Base-by-base conservation (phyloP, 2,329 filamentous ascomycete species). In the Exophiala viscosa region DNA sequence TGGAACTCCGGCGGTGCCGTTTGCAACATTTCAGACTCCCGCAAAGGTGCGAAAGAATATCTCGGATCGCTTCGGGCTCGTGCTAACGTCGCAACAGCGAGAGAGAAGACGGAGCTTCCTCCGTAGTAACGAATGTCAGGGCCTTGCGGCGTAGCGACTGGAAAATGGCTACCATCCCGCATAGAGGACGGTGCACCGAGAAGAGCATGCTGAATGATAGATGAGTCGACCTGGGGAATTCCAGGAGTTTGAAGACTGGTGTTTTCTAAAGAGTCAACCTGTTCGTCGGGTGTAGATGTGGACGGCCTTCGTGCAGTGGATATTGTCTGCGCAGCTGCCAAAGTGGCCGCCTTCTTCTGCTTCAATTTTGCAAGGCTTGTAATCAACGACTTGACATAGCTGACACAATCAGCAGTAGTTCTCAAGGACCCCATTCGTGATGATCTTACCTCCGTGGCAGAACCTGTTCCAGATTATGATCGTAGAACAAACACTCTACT, bases 401-500 rank as follows among this genome's bases (percentile, higher is more conserved):
- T 50, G 32, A 15, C 14, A 17, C n/a, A 3, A 10, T 45, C 28
- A 45, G 31, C 28, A 8, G 9, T 7, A 34, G 42, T 7, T 13
- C 11, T 32, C 3, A 3, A 5, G 11, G 20, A 23, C n/a, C 15
- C 14, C 7, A 45, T 33, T 33, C 36, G 14, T 1, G 10, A 14
- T 43, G 13, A 5, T 20, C 33, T 38, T 39, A 54, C 51, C 46
- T 45, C 23, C 51, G 33, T n/a, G 51, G 51, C 6, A 50, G 46
- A 0, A 50, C 40, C 32, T 54, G 46, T 33, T 54, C 28, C 20
- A 50, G 38, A 7, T 48, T 35, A 41, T 55, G 52, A 15, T 55
- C 52, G 20, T 42, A 55, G 33, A 55, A 51, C n/a, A 44, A 20
- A 28, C 52, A 55, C 43, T 55, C 52, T 17, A 33, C 47, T 2